Percentiles rank a stretch among this genome's conserved stretches.
phyloP scores from a whole-genome alignment of 345 rosid species.

The Gossypium stocksii region DNA sequence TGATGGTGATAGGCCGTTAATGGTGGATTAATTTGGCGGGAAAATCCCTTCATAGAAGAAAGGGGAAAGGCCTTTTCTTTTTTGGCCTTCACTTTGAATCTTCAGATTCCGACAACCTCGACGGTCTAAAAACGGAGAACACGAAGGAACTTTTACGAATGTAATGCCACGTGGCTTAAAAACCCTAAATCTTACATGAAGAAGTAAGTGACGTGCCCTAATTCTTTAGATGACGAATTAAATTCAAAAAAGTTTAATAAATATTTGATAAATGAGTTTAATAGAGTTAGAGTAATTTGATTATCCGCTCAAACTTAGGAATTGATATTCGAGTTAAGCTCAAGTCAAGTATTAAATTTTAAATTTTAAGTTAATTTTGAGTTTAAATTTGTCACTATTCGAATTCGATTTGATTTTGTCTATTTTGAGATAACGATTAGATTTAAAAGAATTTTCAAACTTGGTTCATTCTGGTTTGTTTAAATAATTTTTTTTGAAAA shows the following conservation, averaged over 20 bases:
- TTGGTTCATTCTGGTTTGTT: no score
- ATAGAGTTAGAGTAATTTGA: no score
- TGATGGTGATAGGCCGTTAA: background rate
- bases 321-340: no score
- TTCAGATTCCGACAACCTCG: slow-evolving; percentile 12
- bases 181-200: background rate
- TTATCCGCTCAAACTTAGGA: no score
- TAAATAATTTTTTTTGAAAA: no score
- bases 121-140: background rate
- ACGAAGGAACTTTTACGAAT: background rate
- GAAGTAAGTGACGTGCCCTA: background rate
- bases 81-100: background rate
- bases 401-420: accelerated
- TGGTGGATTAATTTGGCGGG: slow-evolving; percentile 27
- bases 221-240: background rate
- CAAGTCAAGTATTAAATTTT: no score
- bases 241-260: no score
- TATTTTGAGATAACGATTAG: no score
- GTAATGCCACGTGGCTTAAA: background rate
- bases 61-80: background rate
- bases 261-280: no score
- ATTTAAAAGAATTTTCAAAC: no score
- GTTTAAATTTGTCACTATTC: no score
- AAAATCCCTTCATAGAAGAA: slow-evolving; percentile 24
- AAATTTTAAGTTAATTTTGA: no score